Conservation (phyloP, 176 grass and related monocot genomes). For the Eremochloa ophiuroides region DNA sequence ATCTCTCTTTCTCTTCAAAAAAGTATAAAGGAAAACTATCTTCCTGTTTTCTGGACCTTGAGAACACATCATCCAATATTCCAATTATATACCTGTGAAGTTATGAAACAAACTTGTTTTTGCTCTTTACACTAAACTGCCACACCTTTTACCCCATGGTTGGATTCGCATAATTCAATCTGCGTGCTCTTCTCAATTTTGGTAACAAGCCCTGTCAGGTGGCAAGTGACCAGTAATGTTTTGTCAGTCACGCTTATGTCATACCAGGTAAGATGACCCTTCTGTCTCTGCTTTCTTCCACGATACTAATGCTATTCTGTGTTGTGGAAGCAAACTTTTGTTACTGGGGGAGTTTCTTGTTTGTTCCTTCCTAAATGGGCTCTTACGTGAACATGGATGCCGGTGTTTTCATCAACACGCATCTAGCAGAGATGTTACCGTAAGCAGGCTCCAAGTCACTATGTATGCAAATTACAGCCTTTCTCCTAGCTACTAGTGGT, state of each 20-base stretch:
- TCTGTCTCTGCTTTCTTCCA: conserved; percentile 19
- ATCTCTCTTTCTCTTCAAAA: neutral
- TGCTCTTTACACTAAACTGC: neutral
- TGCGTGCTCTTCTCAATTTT: conserved; percentile 18
- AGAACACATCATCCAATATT: neutral
- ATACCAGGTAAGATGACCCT: conserved; percentile 37
- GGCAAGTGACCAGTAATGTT: too few relatives aligned
- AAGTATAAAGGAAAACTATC: conserved; percentile 1
- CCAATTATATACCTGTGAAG: neutral
- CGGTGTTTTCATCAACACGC: conserved; percentile 45
- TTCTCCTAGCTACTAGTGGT: conserved; percentile 22
- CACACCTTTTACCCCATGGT: neutral
- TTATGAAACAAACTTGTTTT: neutral
- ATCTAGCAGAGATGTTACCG: conserved; percentile 43
- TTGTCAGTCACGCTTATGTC: neutral
- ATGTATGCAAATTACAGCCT: conserved; percentile 42
- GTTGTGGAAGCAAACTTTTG: conserved; percentile 35
- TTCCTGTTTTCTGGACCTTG: neutral
- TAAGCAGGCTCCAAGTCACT: conserved; percentile 45
- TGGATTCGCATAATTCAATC: conserved; percentile 23
- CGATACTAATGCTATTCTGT: conserved; percentile 43
- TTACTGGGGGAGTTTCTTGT: conserved; percentile 32
- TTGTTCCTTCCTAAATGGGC: conserved; percentile 41
- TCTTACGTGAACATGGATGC: conserved; percentile 59
- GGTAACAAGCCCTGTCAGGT: conserved; percentile 35